Conservation (phyloP, 2,329 filamentous ascomycete species). For the Colletotrichum sidae region DNA sequence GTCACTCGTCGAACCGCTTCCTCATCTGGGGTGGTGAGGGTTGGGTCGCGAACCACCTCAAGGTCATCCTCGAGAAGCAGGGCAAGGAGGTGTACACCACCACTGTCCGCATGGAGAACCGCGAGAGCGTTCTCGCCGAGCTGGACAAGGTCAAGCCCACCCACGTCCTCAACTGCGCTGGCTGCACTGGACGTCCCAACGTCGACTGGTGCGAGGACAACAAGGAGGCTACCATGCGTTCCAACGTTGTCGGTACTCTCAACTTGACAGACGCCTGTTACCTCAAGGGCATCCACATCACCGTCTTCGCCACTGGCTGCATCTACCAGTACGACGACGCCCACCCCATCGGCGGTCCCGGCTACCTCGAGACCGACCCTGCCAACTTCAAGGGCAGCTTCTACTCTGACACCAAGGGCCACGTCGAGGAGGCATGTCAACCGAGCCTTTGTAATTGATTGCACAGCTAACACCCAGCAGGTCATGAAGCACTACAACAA, state of each 20-base stretch:
- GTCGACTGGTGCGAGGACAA: slow-evolving; percentile 80
- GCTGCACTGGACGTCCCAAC: slow-evolving; percentile 74
- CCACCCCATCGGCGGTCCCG: slow-evolving; percentile 69
- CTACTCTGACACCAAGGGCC: slow-evolving; percentile 75
- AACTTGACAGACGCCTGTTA: slow-evolving; percentile 73
- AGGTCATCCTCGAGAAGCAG: slow-evolving; percentile 66
- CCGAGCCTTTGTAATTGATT: background rate
- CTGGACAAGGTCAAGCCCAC: slow-evolving; percentile 71
- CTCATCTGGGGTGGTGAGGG: slow-evolving; percentile 75
- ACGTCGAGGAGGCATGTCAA: slow-evolving; percentile 69
- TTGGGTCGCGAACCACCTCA: slow-evolving; percentile 73
- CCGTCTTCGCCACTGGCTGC: slow-evolving; percentile 75
- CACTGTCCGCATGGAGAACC: slow-evolving; percentile 74
- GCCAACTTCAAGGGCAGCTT: slow-evolving; percentile 76
- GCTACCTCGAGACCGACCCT: slow-evolving; percentile 70
- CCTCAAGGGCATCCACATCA: slow-evolving; percentile 69
- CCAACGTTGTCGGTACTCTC: slow-evolving; percentile 74
- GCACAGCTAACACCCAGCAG: slow-evolving; percentile 47
- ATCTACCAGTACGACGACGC: slow-evolving; percentile 73
- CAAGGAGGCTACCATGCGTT: slow-evolving; percentile 74
- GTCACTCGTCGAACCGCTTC: slow-evolving; percentile 55
- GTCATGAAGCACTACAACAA: slow-evolving; percentile 72
- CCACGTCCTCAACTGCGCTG: slow-evolving; percentile 75
- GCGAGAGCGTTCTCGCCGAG: slow-evolving; percentile 65
- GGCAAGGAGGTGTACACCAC: slow-evolving; percentile 72